Percentiles rank a stretch among this genome's conserved stretches.
Evolutionary conservation across 225 moss, liverwort and hornwort genomes (phyloP).

Genomic region (Sphagnum contortum): DNA sequence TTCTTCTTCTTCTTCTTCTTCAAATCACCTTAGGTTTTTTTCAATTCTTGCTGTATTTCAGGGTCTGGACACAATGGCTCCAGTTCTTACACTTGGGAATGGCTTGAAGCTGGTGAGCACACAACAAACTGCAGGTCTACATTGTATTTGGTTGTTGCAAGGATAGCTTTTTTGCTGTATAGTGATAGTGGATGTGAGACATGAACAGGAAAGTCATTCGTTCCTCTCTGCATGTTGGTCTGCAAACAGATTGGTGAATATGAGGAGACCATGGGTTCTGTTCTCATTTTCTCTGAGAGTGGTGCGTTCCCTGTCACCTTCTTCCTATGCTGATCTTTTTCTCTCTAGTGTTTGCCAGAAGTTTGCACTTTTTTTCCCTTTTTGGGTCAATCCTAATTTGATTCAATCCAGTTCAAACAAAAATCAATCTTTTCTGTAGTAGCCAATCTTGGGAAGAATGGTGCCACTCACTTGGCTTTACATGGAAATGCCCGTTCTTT

Average conservation of each 20-base stretch:
- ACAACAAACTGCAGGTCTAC: not conserved
- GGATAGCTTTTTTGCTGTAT: not conserved
- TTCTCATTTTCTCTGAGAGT: constrained; percentile 39
- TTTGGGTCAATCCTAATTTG: too few species aligned
- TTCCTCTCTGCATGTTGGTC: not conserved
- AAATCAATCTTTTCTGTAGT: not conserved
- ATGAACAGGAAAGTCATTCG: too few species aligned
- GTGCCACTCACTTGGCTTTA: too few species aligned
- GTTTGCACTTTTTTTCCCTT: not conserved
- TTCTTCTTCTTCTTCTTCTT: too few species aligned
- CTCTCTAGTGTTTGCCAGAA: constrained; percentile 1
- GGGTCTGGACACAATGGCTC: constrained; percentile 41
- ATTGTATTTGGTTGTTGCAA: not conserved
- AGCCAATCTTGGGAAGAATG: not conserved
- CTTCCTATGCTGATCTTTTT: not conserved
- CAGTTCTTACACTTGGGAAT: constrained; percentile 33
- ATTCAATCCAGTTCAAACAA: too few species aligned
- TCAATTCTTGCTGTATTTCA: constrained; percentile 9
- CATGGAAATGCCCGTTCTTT: too few species aligned
- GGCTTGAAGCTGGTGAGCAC: constrained; percentile 29
- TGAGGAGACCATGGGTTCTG: constrained; percentile 40
- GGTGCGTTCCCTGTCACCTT: constrained; percentile 10
- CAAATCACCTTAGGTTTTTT: too few species aligned
- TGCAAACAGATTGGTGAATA: constrained; percentile 33
- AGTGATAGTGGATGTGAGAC: not conserved